A percentile compares a stretch with the other conserved stretches of the same genome.
Conservation (phyloP, 1,284 basidiomycete species). For the Tremellales sp. region DNA sequence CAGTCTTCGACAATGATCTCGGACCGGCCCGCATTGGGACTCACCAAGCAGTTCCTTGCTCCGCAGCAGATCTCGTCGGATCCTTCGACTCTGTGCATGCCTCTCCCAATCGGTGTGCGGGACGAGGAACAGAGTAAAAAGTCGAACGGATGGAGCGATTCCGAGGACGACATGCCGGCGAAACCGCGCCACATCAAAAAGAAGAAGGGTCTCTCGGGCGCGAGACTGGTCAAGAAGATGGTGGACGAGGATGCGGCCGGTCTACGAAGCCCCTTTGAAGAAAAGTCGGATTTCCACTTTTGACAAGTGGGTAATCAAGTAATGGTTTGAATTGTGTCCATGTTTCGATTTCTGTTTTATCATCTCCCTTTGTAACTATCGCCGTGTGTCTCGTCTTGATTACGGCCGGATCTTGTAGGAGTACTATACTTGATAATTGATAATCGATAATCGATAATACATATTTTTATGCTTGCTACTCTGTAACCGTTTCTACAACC, state of each 20-base stretch:
- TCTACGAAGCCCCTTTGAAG: slow-evolving; percentile 39
- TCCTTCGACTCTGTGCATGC: slow-evolving; percentile 16
- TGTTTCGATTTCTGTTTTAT: not conserved
- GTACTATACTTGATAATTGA: no score
- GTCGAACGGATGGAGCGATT: slow-evolving; percentile 23
- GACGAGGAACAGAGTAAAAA: not conserved
- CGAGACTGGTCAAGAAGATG: slow-evolving; percentile 10
- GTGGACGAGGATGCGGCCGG: slow-evolving; percentile 4
- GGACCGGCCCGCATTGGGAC: not conserved
- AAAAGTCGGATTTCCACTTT: slow-evolving; percentile 26
- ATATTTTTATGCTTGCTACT: no score
- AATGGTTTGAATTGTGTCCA: not conserved
- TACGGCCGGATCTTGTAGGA: no score
- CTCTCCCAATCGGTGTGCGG: slow-evolving; percentile 10
- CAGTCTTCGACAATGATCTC: not conserved
- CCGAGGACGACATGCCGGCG: slow-evolving; percentile 20
- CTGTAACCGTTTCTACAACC: no score
- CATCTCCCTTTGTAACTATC: no score
- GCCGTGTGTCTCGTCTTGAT: no score
- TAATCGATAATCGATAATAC: no score
- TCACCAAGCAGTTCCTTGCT: slow-evolving; percentile 12
- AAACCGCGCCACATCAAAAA: slow-evolving; percentile 6
- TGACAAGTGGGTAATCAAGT: no score
- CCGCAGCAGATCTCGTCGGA: slow-evolving; percentile 16
- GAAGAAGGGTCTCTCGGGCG: not conserved